Base-by-base conservation (phyloP, 164 flowering plant species). In the Nymphaea colorata region DNA sequence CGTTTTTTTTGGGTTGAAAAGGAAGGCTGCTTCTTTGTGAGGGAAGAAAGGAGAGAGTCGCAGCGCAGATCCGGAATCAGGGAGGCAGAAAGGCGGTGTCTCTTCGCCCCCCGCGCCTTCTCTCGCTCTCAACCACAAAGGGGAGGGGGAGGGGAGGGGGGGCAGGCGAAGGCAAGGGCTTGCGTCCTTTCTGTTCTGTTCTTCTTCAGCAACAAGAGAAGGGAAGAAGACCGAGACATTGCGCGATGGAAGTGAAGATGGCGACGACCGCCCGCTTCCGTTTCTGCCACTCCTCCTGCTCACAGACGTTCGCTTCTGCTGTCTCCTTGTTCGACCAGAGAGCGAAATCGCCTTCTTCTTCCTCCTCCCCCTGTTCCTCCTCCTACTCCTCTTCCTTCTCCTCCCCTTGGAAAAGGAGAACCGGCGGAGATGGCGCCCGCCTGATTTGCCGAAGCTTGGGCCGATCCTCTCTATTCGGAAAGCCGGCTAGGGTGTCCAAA, bases 231-330 rank as follows among this genome's bases (percentile, higher is more conserved):
- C 36, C 36, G 36, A 25, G 36, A 25, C 36, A 0, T 25, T 25
- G 11, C 4, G 14, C 8, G 12, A 51, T 51, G 57, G 57, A 51
- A 3, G 57, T 51, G 57, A 51, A 51, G 57, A 51, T 51, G 12
- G 57, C 12, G 14, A 51, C 57, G 12, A 51, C 57, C 57, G 14
- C 8, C 14, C 57, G 14, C 57, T 51, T 51, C 14, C 57, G 14
- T 51, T 51, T 51, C 14, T 15, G 12, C 14, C 57, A 51, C 57
- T 3, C 8, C 57, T 15, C 14, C 57, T 51, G 83, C 51, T 77
- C 90, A 41, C 87, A 82, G 64, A 70, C 85, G 51, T 72, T 83
- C 36, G 83, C 86, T 36, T 85, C 88, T 4, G 72, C 86, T 5
- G 68, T 81, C 64, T 61, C 64, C 42, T 6, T 61, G 41, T 61